Evolutionary conservation across 2,329 filamentous ascomycete genomes (phyloP).

Genomic region (Colletotrichum sp.): DNA sequence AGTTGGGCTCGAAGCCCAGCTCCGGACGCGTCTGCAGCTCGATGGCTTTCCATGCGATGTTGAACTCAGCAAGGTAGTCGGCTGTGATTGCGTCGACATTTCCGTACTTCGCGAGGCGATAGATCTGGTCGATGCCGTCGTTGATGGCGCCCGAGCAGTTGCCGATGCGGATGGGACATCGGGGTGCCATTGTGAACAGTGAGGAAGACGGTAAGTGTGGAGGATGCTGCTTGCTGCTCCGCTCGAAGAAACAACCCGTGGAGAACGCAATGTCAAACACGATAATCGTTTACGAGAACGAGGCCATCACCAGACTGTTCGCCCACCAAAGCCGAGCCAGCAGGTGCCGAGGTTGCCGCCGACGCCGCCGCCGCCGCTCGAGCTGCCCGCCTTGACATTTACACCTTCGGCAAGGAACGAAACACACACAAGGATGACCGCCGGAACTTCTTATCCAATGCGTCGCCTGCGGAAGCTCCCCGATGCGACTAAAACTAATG

Average conservation of each 20-base stretch:
- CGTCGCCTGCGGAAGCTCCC: neutral
- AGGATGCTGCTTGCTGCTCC: neutral
- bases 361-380: neutral
- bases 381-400: neutral
- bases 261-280: neutral
- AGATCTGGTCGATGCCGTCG: constrained; percentile 29
- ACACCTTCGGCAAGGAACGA: neutral
- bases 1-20: constrained; percentile 41
- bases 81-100: constrained; percentile 41
- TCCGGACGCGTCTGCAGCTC: constrained; percentile 37
- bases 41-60: constrained; percentile 51
- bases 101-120: constrained; percentile 26
- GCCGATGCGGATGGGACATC: constrained; percentile 36
- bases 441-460: neutral
- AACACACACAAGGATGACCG: neutral
- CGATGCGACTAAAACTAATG: neutral
- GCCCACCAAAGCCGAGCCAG: neutral
- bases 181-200: neutral
- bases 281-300: neutral
- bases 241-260: neutral
- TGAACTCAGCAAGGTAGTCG: constrained; percentile 49
- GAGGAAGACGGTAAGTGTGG: neutral
- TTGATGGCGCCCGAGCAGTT: constrained; percentile 34
- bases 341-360: neutral
- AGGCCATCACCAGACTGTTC: neutral